phyloP scores from a whole-genome alignment of 306 rosid species.

The Sicyos baderoa region DNA sequence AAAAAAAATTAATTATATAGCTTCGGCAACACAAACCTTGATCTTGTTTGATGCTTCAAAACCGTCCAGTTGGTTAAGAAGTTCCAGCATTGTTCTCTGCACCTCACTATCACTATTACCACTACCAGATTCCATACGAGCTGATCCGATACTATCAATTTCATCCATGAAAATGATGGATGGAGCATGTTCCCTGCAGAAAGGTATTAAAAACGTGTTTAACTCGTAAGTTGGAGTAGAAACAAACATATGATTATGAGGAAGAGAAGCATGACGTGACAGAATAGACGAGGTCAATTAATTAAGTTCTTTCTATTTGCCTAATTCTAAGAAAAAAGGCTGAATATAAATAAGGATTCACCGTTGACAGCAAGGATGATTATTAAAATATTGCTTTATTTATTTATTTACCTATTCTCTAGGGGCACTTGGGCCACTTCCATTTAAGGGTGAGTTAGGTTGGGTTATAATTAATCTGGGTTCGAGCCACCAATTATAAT shows the following conservation, averaged over 20 bases:
- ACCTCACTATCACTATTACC: slow-evolving; percentile 99
- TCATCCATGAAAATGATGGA: slow-evolving; percentile 99
- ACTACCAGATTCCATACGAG: slow-evolving; percentile 99
- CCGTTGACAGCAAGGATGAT: not conserved
- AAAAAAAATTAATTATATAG: not conserved
- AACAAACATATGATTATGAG: not conserved
- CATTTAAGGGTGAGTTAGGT: no score
- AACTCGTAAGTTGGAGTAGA: not conserved
- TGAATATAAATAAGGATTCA: not conserved
- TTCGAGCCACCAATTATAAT: no score
- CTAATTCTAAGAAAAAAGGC: not conserved
- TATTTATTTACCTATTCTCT: not conserved
- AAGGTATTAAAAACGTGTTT: not conserved
- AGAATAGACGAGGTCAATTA: not conserved
- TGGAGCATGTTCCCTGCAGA: slow-evolving; percentile 91
- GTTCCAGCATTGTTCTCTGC: slow-evolving; percentile 97
- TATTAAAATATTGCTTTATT: not conserved
- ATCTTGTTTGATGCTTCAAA: slow-evolving; percentile 99
- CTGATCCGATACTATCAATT: slow-evolving; percentile 97
- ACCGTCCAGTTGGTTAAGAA: slow-evolving; percentile 97
- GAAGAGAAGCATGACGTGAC: not conserved
- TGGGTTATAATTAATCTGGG: no score
- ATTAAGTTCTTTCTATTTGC: not conserved
- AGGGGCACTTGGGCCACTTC: no score
- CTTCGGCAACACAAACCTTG: slow-evolving; percentile 40